Conservation (phyloP, 192 early-diverging fungal genomes). For the Podila verticillata region DNA sequence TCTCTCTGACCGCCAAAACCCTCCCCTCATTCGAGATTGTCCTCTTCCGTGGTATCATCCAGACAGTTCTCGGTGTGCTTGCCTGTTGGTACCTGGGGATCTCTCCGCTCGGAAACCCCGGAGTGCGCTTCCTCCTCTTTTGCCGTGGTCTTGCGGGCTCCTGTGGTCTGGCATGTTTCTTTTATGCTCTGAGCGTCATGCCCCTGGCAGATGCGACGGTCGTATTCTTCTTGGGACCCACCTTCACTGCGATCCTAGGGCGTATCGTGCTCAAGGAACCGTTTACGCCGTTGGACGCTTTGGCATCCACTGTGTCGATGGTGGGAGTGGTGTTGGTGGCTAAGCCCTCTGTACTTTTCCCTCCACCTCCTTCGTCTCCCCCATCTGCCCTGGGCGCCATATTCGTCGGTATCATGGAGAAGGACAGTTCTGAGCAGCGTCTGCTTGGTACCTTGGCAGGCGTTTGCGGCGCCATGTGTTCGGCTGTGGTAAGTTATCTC, state of each 20-base stretch:
- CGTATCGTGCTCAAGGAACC: constrained; percentile 68
- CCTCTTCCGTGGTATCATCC: constrained; percentile 75
- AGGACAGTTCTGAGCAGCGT: constrained; percentile 16
- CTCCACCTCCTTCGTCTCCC: neutral
- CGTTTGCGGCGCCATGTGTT: constrained; percentile 47
- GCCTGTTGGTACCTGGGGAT: constrained; percentile 61
- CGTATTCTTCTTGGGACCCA: constrained; percentile 80
- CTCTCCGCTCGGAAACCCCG: constrained; percentile 64
- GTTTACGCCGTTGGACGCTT: constrained; percentile 65
- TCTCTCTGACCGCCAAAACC: constrained; percentile 66
- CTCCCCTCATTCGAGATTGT: constrained; percentile 80
- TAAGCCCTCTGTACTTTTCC: constrained; percentile 62
- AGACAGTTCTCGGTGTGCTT: constrained; percentile 65
- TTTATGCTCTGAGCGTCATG: constrained; percentile 73
- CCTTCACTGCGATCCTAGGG: constrained; percentile 80
- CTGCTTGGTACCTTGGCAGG: constrained; percentile 21
- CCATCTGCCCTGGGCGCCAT: neutral
- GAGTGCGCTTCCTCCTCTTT: constrained; percentile 64
- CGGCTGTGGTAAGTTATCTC: constrained; percentile 37
- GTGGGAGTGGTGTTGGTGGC: constrained; percentile 72
- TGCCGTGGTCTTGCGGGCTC: constrained; percentile 73
- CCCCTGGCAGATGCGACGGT: constrained; percentile 81
- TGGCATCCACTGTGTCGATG: constrained; percentile 64
- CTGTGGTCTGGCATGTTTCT: constrained; percentile 73
- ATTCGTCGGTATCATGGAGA: neutral